A percentile compares a stretch with the other conserved stretches of the same genome.
These are phyloP conservation scores for Fraxinus greggii DNA, from an alignment of 305 asterid genomes.

Conservation along the genomic window DNA sequence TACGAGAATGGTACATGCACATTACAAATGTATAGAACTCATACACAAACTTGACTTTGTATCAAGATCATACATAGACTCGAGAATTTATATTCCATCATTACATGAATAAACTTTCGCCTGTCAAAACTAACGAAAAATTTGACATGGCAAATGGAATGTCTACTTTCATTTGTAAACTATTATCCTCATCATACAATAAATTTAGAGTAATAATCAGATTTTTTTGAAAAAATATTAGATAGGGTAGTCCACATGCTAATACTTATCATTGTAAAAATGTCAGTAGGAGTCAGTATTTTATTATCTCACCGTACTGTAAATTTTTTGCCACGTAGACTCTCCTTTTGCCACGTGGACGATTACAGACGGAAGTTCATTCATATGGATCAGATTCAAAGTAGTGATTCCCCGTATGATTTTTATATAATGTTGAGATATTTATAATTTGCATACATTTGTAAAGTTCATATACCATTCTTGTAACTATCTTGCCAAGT, in stretches of 20 bases:
- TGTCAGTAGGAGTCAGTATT: neutral
- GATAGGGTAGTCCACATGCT: neutral
- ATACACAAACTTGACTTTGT: neutral
- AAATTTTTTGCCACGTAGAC: too few relatives aligned
- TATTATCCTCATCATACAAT: neutral
- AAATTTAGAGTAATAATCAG: too few relatives aligned
- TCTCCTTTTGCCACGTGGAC: too few relatives aligned
- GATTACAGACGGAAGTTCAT: too few relatives aligned
- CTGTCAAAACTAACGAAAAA: neutral
- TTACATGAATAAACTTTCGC: neutral
- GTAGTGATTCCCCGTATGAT: too few relatives aligned
- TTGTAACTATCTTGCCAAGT: too few relatives aligned
- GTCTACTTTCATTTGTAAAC: neutral
- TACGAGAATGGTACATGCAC: neutral
- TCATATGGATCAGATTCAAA: too few relatives aligned
- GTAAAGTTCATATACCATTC: too few relatives aligned
- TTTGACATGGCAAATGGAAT: neutral
- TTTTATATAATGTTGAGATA: too few relatives aligned
- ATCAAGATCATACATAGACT: neutral
- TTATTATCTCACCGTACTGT: neutral
- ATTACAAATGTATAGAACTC: neutral
- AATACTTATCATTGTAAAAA: too few relatives aligned
- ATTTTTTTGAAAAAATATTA: too few relatives aligned
- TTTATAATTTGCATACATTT: too few relatives aligned
- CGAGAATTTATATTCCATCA: neutral